Conservation (phyloP, 2,329 filamentous ascomycete genomes). For the Beauveria sp. region DNA sequence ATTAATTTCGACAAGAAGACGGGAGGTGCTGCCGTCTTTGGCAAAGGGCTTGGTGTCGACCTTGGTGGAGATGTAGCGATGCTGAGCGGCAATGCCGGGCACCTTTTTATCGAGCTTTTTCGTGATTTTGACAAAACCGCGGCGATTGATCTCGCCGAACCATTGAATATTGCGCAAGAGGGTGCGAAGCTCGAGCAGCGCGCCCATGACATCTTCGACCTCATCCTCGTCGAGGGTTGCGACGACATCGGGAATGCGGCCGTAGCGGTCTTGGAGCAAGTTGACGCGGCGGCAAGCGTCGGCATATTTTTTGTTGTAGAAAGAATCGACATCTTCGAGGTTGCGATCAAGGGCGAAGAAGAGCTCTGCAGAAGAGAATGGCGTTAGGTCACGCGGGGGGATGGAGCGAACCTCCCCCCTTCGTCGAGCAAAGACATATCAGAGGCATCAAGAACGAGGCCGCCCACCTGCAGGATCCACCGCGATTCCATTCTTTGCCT, state of each 20-base stretch:
- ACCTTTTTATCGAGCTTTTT: constrained; percentile 99
- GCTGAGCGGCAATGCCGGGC: constrained; percentile 65
- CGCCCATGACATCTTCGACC: constrained; percentile 82
- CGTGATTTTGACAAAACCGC: constrained; percentile 95
- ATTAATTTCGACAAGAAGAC: constrained; percentile 61
- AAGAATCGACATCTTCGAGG: constrained; percentile 90
- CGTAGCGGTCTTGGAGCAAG: constrained; percentile 82
- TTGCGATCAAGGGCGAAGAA: constrained; percentile 96
- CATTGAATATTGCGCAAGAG: constrained; percentile 89
- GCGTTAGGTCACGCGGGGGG: constrained; percentile 23
- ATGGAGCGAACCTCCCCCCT: constrained; percentile 20
- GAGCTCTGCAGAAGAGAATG: constrained; percentile 59
- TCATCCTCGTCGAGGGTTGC: constrained; percentile 80
- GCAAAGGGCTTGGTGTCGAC: constrained; percentile 86
- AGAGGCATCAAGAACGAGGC: constrained; percentile 17
- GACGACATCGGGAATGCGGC: constrained; percentile 59
- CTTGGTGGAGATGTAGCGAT: constrained; percentile 81
- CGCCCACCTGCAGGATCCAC: constrained; percentile 84
- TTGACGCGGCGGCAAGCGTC: constrained; percentile 79
- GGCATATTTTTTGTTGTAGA: constrained; percentile 92
- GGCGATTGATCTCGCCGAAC: constrained; percentile 95
- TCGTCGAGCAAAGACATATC: constrained; percentile 1
- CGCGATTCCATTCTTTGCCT: constrained; percentile 59
- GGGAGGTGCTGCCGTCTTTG: constrained; percentile 51
- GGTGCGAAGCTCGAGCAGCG: constrained; percentile 78